Base-by-base conservation (phyloP, 2,329 filamentous ascomycete species). In the Fusarium sp. region DNA sequence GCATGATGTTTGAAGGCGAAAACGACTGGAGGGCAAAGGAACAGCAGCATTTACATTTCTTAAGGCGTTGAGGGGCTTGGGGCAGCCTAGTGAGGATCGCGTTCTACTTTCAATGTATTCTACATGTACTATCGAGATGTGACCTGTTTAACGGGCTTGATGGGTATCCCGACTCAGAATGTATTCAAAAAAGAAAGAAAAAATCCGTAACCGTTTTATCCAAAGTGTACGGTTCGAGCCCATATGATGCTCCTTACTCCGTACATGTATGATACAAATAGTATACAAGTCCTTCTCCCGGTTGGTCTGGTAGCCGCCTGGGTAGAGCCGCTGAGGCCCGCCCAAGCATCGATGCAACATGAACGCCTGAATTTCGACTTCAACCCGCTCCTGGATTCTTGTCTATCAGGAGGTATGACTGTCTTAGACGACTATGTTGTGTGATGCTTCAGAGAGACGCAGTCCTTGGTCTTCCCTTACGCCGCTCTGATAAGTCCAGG, bases 31-130 rank as follows among this genome's bases (percentile, higher is more conserved):
- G 46, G 10, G 40, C 17, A 60, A 59, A 42, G 68, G 17, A 38
- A 42, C 26, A 55, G 50, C 51, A 64, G 28, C 47, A 53, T 57
- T 69, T 56, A 38, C 55, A 64, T 67, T 67, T 56, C 17, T 69
- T n/a, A 49, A 51, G 68, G 68, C 68, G 68, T 71, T 71, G 61
- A 34, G 45, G 34, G 68, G 63, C 49, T 72, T 65, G 42, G 46
- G 53, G 40, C 62, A 45, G 53, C 56, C 64, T 43, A 52, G 39
- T 50, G 51, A 62, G 52, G 57, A 49, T 52, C 52, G 47, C 33
- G 43, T 46, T 54, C 40, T 49, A 39, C 40, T 52, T 62, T 58
- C 26, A 47, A 31, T 74, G 69, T 73, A 73, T 59, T 54, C 55
- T 62, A 57, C 40, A 42, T 70, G 51, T 70, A 70, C 31, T 62